phyloP scores from a whole-genome alignment of 306 rosid species.

The Castanea crenata region DNA sequence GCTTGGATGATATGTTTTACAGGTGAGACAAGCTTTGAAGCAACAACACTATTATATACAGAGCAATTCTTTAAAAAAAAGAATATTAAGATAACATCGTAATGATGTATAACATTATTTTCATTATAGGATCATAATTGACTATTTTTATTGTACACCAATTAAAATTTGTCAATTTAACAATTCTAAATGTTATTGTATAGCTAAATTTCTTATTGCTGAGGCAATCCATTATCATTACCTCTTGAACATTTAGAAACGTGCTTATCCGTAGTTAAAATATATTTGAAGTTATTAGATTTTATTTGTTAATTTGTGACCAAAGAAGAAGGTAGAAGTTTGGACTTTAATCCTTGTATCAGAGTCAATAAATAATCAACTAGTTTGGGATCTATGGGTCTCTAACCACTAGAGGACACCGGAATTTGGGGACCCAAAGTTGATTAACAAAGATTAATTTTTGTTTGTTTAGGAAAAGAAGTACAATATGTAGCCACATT shows the following conservation, averaged over 20 bases:
- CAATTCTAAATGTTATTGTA: too few species aligned
- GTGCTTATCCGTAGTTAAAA: neutral
- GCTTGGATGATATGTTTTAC: neutral
- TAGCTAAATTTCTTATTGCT: too few species aligned
- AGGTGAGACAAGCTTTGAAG: neutral
- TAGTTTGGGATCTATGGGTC: neutral
- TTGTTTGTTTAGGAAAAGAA: too few species aligned
- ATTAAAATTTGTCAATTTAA: too few species aligned
- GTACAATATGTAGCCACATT: too few species aligned
- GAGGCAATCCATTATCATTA: too few species aligned
- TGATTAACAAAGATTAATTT: too few species aligned
- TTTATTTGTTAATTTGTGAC: neutral
- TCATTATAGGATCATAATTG: too few species aligned
- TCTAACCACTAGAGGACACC: neutral
- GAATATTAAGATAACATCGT: too few species aligned
- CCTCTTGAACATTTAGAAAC: neutral
- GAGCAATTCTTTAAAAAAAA: too few species aligned
- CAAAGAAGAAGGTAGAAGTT: neutral
- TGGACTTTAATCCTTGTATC: neutral
- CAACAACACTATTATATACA: neutral
- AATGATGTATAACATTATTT: too few species aligned
- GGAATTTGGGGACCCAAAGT: slow-evolving; percentile 7
- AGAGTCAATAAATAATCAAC: neutral
- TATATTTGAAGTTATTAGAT: neutral
- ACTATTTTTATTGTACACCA: too few species aligned